Evolutionary conservation across 306 rosid genomes (phyloP).

Genomic region (Cicer judaicum): DNA sequence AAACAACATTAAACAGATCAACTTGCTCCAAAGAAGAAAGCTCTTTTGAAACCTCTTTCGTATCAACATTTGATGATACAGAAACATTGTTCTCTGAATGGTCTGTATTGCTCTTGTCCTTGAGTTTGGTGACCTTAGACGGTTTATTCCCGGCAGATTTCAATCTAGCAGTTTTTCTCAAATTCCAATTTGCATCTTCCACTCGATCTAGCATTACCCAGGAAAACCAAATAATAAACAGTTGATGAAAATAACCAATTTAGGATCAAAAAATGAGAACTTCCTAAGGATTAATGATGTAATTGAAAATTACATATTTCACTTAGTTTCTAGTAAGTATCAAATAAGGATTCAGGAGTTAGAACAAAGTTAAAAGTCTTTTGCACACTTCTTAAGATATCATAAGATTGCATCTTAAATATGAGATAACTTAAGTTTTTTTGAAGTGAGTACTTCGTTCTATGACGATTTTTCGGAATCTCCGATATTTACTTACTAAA

Average conservation of each 20-base stretch:
- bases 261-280: slow-evolving; percentile 19
- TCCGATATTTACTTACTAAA: slow-evolving; percentile 1
- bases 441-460: not conserved
- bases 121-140: slow-evolving; percentile 47
- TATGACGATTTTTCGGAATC: not conserved
- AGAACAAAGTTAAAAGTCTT: slow-evolving; percentile 15
- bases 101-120: too few species aligned
- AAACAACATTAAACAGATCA: slow-evolving; percentile 59
- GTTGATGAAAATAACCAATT: slow-evolving; percentile 15
- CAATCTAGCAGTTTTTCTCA: slow-evolving; percentile 56
- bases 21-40: slow-evolving; percentile 44
- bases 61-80: too few species aligned
- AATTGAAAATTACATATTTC: slow-evolving; percentile 17
- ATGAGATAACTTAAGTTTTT: not conserved
- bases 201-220: slow-evolving; percentile 63
- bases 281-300: not conserved
- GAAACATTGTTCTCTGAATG: too few species aligned
- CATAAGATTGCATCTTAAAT: not conserved
- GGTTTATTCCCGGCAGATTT: slow-evolving; percentile 48
- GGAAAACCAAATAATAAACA: slow-evolving; percentile 26
- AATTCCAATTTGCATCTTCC: slow-evolving; percentile 76
- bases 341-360: not conserved
- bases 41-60: slow-evolving; percentile 45
- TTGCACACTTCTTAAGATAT: not conserved
- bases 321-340: slow-evolving; percentile 23